These are phyloP conservation scores for Aaosphaeria pasadenensis DNA, from an alignment of 2,329 filamentous ascomycete genomes.

Conservation along the genomic window DNA sequence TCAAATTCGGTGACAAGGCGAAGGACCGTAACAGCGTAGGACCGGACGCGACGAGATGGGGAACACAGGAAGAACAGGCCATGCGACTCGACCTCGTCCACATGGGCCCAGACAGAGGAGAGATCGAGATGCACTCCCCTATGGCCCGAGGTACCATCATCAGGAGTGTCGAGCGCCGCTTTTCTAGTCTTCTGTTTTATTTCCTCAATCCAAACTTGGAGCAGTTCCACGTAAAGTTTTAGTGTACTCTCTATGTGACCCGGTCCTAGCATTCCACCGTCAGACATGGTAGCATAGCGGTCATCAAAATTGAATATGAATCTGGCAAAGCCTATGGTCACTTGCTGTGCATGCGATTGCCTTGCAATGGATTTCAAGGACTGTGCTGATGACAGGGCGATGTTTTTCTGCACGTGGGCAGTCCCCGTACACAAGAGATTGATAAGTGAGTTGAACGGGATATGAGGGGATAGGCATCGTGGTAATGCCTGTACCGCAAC, in stretches of 20 bases:
- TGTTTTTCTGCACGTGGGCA: conserved; percentile 88
- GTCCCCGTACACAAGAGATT: conserved; percentile 95
- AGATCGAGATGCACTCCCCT: conserved; percentile 77
- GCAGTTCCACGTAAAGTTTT: conserved; percentile 84
- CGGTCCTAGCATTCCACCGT: conserved; percentile 91
- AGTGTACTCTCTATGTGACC: conserved; percentile 94
- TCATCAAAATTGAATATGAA: conserved; percentile 99
- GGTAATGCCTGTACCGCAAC: conserved; percentile 94
- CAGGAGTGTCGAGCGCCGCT: conserved; percentile 58
- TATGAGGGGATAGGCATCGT: conserved; percentile 85
- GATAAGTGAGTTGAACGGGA: conserved; percentile 89
- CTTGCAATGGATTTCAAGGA: conserved; percentile 93
- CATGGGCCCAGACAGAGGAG: conserved; percentile 85
- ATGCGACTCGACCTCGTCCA: conserved; percentile 95
- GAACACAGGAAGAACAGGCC: conserved; percentile 97
- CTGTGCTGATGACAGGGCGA: conserved; percentile 86
- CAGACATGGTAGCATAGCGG: conserved; percentile 94
- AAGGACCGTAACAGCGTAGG: conserved; percentile 88
- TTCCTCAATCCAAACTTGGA: conserved; percentile 97
- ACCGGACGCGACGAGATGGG: conserved; percentile 82
- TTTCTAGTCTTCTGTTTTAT: conserved; percentile 83
- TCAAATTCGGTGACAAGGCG: conserved; percentile 94
- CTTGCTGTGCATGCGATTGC: conserved; percentile 89
- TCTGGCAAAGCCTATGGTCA: conserved; percentile 91
- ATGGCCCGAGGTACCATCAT: conserved; percentile 65